A percentile compares a stretch with the other conserved stretches of the same genome.
Conservation (phyloP, 2,329 filamentous ascomycete species). For the Macrophomina phaseolina region DNA sequence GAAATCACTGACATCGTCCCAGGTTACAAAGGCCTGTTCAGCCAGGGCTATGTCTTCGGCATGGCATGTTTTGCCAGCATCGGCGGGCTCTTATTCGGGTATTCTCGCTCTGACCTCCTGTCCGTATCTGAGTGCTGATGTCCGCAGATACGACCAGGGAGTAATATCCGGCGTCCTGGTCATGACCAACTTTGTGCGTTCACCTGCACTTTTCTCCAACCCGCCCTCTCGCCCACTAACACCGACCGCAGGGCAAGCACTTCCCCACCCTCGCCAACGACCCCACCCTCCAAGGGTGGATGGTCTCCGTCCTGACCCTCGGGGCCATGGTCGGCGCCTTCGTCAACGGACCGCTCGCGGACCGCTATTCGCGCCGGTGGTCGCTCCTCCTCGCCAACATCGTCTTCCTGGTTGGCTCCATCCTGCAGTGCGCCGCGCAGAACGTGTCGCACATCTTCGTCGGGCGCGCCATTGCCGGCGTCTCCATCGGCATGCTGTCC, state of each 20-base stretch:
- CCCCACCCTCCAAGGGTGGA: not conserved
- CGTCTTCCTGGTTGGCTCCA: not conserved
- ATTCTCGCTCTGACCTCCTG: no score
- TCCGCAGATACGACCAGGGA: not conserved
- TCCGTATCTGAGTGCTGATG: no score
- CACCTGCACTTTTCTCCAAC: no score
- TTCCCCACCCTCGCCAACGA: not conserved
- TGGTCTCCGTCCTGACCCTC: not conserved
- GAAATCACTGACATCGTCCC: not conserved
- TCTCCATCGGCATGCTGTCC: slow-evolving; percentile 14
- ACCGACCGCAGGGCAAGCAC: not conserved
- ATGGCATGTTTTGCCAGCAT: slow-evolving; percentile 13
- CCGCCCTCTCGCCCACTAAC: no score
- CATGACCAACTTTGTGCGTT: not conserved
- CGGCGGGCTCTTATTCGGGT: not conserved
- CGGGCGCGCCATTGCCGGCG: not conserved
- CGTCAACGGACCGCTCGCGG: not conserved
- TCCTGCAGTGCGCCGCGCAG: not conserved
- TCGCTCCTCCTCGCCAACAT: not conserved
- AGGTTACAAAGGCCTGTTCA: slow-evolving; percentile 26
- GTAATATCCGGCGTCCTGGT: not conserved
- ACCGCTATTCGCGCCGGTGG: not conserved
- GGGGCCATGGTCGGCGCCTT: not conserved
- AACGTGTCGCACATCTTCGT: not conserved
- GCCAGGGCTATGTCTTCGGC: slow-evolving; percentile 22